phyloP scores from a whole-genome alignment of 2,329 filamentous ascomycete species.

The Botrytis fragariae region DNA sequence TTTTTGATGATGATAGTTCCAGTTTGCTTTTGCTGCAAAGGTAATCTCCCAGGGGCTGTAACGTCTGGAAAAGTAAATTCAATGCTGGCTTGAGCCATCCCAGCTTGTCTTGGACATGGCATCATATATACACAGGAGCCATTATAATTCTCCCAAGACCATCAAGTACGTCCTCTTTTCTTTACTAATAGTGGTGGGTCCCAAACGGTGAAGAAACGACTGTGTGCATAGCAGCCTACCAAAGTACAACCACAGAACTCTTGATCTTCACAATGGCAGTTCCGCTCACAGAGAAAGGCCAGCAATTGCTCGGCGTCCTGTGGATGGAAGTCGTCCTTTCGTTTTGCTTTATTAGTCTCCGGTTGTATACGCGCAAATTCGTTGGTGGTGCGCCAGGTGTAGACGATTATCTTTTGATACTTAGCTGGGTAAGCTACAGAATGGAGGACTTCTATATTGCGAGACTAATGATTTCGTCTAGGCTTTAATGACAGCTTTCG shows the following conservation, averaged over 20 bases:
- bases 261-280: background rate
- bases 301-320: constrained; percentile 7
- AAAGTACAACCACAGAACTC: background rate
- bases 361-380: constrained; percentile 10
- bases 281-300: constrained; percentile 10
- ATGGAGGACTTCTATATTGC: background rate
- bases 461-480: background rate
- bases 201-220: background rate
- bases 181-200: constrained; percentile 1
- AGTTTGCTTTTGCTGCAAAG: background rate
- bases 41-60: background rate
- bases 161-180: background rate
- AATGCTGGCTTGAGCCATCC: constrained; percentile 1
- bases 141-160: too few species aligned
- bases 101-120: background rate
- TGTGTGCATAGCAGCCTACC: background rate
- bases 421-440: constrained; percentile 1
- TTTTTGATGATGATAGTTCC: background rate
- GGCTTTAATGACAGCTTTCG: constrained; percentile 8
- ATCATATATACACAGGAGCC: constrained; percentile 3
- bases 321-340: constrained; percentile 14
- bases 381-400: constrained; percentile 1
- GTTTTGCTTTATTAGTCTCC: constrained; percentile 4
- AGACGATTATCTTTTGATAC: constrained; percentile 11
- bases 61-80: background rate